Base-by-base conservation (phyloP, 805 yeast species). In the Starmerella scarabaei region DNA sequence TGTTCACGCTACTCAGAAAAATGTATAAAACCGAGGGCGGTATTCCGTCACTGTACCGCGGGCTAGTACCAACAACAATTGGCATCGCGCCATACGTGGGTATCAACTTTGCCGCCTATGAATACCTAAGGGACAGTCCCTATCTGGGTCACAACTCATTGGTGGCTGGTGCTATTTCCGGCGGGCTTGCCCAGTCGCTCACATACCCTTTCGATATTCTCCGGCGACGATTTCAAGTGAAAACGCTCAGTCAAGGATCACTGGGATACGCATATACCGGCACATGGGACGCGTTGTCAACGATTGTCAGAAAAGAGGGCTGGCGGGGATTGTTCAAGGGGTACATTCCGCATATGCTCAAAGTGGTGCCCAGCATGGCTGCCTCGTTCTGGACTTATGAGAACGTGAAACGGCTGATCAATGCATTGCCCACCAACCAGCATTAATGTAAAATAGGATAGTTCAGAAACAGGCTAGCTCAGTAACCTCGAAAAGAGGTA, bases 41-140 rank as follows among this genome's bases (percentile, higher is more conserved):
- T 0, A 19, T 83, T 7, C 45, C 55, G 2, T 93, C 85, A 0
- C 64, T 88, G 14, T 88, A 82, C 56, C 67, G 86, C 37, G 98
- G 98, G 3, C 66, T 86, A 11, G 65, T 77, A 45, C 94, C 97
- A n/a, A 88, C 97, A 0, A 74, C 86, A 1, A 61, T 82, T 42
- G 96, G 97, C 1, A 95, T 91, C 17, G 96, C 94, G 1, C 96
- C 97, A 1, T 91, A 86, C 55, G 95, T 84, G 24, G 94, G 94
- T 3, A 71, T 88, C 38, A 88, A 86, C 60, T 88, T 88, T 57
- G 79, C 94, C 2, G 75, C 84, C 34, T 88, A 86, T 64, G 97
- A 91, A 55, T 75, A 72, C 45, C 55, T 85, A 48, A 73, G 85
- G 46, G 91, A 64, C 38, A 23, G 26, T 23, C 61, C 55, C 56